Base-by-base conservation (phyloP, 2,329 filamentous ascomycete species). In the Ascochyta viciae-villosae region DNA sequence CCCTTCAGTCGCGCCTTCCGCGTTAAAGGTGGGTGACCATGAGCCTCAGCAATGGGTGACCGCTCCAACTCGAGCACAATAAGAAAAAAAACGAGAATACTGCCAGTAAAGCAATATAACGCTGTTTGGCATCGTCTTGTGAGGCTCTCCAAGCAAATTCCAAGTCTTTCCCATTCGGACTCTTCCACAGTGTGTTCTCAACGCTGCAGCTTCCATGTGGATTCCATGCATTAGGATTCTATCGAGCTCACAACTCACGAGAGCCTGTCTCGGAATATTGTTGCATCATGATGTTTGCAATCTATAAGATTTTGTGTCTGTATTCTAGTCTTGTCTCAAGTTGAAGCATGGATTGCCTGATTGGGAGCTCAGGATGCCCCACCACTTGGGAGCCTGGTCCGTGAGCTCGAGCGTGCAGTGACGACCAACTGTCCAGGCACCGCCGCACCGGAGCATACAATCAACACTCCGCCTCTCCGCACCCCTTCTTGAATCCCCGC, bases 11-110 rank as follows among this genome's bases (percentile, higher is more conserved):
- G 50, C 49, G 50, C 26, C 43, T 57, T 47, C 55, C 45, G 22
- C 19, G 40, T 44, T 34, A 27, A 15, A 37, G 57, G 65, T 68
- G 65, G 66, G 68, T 70, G 68, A 69, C 66, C 64, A 64, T 37
- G 12, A 47, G 31, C 26, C 12, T 31, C 49, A 39, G 34, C 40
- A 40, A 15, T 49, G 51, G 40, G 51, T 54, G 51, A 44, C 45
- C 51, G 48, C 5, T 23, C 33, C 48, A 45, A 26, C 29, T 22
- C 24, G 15, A 23, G 1, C 29, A 22, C 24, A 23, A 22, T 16
- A 8, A 2, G 3, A 10, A 15, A n/a, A 12, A 9, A 7, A 9
- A 2, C 5, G n/a, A 16, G 33, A 16, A 19, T 2, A 8, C n/a
- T 16, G 8, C 6, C 12, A 31, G 12, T 31, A 31, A 4, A 13